Evolutionary conservation across 73 alveolate genomes (phyloP).

Genomic region (Paraurostyla sp.): DNA sequence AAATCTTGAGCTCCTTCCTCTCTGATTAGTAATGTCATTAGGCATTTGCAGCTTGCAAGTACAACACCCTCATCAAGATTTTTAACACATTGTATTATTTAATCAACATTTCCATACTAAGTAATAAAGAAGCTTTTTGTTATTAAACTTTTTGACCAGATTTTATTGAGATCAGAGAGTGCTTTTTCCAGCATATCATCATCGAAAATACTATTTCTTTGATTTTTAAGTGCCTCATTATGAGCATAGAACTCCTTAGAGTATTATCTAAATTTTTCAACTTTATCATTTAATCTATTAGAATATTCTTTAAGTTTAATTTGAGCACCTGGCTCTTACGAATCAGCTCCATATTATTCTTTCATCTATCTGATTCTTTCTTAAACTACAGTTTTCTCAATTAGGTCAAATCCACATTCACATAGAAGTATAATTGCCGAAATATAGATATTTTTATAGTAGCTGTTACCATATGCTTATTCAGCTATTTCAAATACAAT

Average conservation of each 20-base stretch:
- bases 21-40: not conserved
- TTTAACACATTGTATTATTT: slow-evolving; percentile 28
- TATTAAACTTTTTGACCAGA: slow-evolving; percentile 27
- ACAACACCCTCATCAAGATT: slow-evolving; percentile 61
- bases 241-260: slow-evolving; percentile 3
- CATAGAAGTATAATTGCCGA: slow-evolving; percentile 8
- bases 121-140: slow-evolving; percentile 63
- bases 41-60: slow-evolving; percentile 22
- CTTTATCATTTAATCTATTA: slow-evolving; percentile 13
- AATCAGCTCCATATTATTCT: not conserved
- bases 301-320: not conserved
- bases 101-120: slow-evolving; percentile 56
- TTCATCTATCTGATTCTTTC: not conserved
- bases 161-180: slow-evolving; percentile 6
- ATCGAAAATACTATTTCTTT: slow-evolving; percentile 45
- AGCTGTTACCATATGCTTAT: not conserved
- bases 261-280: not conserved
- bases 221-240: slow-evolving; percentile 8
- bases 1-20: slow-evolving; percentile 64
- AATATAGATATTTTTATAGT: not conserved
- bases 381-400: not conserved
- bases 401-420: not conserved
- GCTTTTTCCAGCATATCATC: slow-evolving; percentile 58
- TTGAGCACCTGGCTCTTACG: slow-evolving; percentile 2
- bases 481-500: slow-evolving; percentile 4